A percentile compares a stretch with the other conserved stretches of the same genome.
Evolutionary conservation across 164 flowering plant genomes (phyloP).

Genomic region (Berberis vulgaris): DNA sequence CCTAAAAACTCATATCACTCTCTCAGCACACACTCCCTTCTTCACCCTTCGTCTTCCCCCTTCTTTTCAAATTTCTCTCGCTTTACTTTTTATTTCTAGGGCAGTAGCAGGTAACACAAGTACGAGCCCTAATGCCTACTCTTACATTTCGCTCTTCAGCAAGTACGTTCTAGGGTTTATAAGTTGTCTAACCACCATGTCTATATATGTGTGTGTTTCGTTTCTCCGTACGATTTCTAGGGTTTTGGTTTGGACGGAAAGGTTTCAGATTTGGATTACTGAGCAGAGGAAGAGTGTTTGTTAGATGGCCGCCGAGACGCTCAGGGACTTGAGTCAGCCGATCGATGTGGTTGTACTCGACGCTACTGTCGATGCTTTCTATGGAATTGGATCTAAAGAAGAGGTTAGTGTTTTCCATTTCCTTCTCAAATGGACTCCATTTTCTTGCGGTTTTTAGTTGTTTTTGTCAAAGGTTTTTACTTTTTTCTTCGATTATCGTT

Average conservation of each 20-base stretch:
- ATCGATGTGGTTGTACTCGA: conserved; percentile 89
- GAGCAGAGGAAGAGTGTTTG: not conserved
- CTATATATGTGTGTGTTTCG: not conserved
- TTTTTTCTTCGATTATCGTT: not conserved
- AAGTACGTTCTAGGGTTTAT: not conserved
- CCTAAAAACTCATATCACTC: conserved; percentile 2
- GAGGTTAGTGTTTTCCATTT: conserved; percentile 42
- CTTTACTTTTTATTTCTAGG: not conserved
- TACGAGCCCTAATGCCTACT: not conserved
- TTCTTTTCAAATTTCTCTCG: conserved; percentile 5
- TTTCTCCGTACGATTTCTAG: conserved; percentile 1
- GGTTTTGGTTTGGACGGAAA: not conserved
- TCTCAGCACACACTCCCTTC: not conserved
- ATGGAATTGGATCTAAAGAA: conserved; percentile 97
- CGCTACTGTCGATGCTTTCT: conserved; percentile 93
- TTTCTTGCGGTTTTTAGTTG: not conserved
- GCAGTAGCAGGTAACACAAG: not conserved
- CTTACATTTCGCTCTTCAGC: not conserved
- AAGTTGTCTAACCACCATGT: not conserved
- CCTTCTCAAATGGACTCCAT: not conserved
- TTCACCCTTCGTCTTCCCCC: conserved; percentile 2
- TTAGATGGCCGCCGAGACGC: conserved; percentile 84
- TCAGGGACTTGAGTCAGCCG: conserved; percentile 86
- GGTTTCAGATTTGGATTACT: too few species aligned
- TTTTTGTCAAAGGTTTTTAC: not conserved